Conservation (phyloP, 176 grass and related monocot species). For the Bolboschoenus planiculmis region DNA sequence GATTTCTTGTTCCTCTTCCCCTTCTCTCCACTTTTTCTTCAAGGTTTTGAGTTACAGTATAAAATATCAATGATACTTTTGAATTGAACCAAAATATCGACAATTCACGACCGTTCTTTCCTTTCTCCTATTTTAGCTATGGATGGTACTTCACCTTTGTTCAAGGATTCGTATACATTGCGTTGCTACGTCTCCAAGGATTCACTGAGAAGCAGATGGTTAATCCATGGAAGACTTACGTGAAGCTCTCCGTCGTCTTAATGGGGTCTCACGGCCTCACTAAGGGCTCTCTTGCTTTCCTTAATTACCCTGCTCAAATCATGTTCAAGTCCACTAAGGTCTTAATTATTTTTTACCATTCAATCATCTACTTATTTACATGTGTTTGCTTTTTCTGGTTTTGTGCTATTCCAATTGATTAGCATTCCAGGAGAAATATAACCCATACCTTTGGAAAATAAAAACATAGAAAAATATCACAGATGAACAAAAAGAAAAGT, state of each 20-base stretch:
- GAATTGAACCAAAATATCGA: background rate
- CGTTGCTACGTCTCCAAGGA: constrained; percentile 60
- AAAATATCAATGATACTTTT: background rate
- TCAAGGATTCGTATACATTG: constrained; percentile 81
- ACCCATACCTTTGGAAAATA: no score
- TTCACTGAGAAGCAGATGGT: constrained; percentile 82
- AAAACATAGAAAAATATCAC: background rate
- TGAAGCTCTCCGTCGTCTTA: constrained; percentile 62
- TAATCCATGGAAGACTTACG: constrained; percentile 85
- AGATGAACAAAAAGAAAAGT: background rate
- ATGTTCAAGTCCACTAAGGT: constrained; percentile 99
- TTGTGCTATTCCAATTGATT: background rate
- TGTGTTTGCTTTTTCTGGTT: background rate
- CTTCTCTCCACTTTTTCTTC: background rate
- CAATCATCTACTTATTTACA: background rate
- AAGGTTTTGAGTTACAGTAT: background rate
- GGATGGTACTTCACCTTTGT: constrained; percentile 99
- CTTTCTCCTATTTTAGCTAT: constrained; percentile 37
- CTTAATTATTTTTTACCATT: background rate
- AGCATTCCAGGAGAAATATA: no score
- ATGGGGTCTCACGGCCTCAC: constrained; percentile 94
- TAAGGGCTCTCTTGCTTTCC: constrained; percentile 91
- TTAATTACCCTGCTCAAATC: constrained; percentile 88
- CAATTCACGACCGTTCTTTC: background rate
- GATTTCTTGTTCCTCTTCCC: background rate